Evolutionary conservation across 495 filamentous ascomycete genomes (phyloP).

Genomic region (Astrocystis sublimbata): DNA sequence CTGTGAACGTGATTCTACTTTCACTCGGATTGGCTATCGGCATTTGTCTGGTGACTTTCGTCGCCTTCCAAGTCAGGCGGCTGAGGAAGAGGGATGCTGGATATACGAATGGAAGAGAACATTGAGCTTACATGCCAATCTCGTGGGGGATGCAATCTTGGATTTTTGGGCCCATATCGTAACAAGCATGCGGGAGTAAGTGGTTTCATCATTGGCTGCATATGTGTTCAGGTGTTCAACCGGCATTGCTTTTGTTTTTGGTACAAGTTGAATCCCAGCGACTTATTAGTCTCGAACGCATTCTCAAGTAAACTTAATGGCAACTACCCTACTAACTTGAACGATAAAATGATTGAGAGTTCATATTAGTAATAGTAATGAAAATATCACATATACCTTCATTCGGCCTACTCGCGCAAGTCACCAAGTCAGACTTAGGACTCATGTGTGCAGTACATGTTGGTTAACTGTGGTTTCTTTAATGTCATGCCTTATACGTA

Average conservation of each 20-base stretch:
- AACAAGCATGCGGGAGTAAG: not conserved
- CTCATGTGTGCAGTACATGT: no score
- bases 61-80: constrained; percentile 37
- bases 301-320: not conserved
- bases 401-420: no score
- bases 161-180: not conserved
- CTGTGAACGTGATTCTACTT: constrained; percentile 74
- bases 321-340: no score
- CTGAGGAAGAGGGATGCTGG: constrained; percentile 24
- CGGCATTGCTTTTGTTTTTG: not conserved
- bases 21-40: constrained; percentile 61
- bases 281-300: not conserved
- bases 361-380: no score
- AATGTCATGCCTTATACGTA: no score
- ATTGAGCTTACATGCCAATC: not conserved
- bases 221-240: not conserved
- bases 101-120: constrained; percentile 22
- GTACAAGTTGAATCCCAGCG: not conserved
- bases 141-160: not conserved
- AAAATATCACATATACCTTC: no score
- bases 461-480: no score
- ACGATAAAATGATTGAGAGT: no score
- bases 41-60: constrained; percentile 58
- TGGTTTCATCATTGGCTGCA: not conserved
- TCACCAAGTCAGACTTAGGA: no score